Conservation (phyloP, 1,139 yeast species). For the Hyphopichia khmerensis region DNA sequence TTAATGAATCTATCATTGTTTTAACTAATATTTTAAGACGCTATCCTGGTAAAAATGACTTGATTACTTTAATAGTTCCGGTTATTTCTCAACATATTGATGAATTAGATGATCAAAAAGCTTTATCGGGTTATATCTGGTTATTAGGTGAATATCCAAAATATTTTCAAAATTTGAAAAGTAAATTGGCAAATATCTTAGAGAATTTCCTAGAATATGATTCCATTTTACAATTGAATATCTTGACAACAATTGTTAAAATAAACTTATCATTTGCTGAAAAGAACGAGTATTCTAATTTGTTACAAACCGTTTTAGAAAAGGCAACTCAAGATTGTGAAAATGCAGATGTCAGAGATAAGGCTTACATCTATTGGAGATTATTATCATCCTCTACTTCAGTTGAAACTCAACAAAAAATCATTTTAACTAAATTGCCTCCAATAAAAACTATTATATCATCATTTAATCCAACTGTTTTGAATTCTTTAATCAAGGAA, state of each 20-base stretch:
- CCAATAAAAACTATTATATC: conserved; percentile 72
- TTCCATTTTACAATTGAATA: conserved; percentile 69
- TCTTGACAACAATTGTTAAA: conserved; percentile 79
- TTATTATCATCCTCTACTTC: conserved; percentile 58
- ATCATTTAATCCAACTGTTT: conserved; percentile 62
- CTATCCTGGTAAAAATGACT: conserved; percentile 61
- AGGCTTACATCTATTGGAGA: conserved; percentile 95
- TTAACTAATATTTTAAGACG: conserved; percentile 79
- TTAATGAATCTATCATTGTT: conserved; percentile 78
- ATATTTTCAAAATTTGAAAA: conserved; percentile 55
- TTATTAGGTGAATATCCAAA: conserved; percentile 85
- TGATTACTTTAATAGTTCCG: conserved; percentile 67
- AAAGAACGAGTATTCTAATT: conserved; percentile 32
- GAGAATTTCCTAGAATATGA: conserved; percentile 71
- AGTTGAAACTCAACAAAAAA: conserved; percentile 48
- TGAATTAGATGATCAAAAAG: conserved; percentile 58
- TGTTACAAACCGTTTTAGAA: conserved; percentile 72
- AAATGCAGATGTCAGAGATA: conserved; percentile 90
- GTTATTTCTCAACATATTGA: conserved; percentile 61
- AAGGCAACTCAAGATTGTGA: conserved; percentile 78
- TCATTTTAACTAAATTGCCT: conserved; percentile 65
- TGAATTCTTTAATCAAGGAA: conserved; percentile 70
- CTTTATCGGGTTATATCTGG: conserved; percentile 83
- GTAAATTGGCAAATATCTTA: conserved; percentile 49
- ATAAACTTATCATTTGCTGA: conserved; percentile 48